Conservation (phyloP, 805 yeast genomes). For the Candida manassasensis region DNA sequence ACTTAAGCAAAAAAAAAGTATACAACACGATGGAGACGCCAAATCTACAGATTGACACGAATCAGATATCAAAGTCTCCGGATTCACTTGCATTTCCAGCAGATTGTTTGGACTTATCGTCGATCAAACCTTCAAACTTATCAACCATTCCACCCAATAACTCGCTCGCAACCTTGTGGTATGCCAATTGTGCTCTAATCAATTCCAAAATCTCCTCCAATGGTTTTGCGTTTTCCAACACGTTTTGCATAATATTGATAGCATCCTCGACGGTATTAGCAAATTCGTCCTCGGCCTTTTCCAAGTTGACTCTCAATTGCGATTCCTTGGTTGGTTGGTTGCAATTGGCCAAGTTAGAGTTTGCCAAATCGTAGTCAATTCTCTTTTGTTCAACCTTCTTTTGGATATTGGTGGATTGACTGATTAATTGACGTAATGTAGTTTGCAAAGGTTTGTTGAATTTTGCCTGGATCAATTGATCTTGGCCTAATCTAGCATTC, state of each 20-base stretch:
- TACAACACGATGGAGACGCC: too few species aligned
- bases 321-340: slow-evolving; percentile 55
- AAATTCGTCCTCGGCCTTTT: slow-evolving; percentile 82
- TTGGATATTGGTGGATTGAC: slow-evolving; percentile 64
- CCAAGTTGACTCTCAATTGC: slow-evolving; percentile 69
- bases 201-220: slow-evolving; percentile 63
- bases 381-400: slow-evolving; percentile 74
- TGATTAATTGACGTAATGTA: slow-evolving; percentile 55
- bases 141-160: slow-evolving; percentile 60
- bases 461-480: slow-evolving; percentile 61
- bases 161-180: slow-evolving; percentile 71
- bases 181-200: slow-evolving; percentile 74
- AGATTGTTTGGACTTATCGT: slow-evolving; percentile 29
- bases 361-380: slow-evolving; percentile 73
- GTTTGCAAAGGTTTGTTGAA: slow-evolving; percentile 65
- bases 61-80: slow-evolving; percentile 30
- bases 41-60: too few species aligned
- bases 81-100: slow-evolving; percentile 23
- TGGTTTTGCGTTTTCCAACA: slow-evolving; percentile 65
- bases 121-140: slow-evolving; percentile 56
- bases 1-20: slow-evolving; percentile 4
- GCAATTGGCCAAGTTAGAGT: slow-evolving; percentile 41
- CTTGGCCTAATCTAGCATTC: slow-evolving; percentile 79
- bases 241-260: slow-evolving; percentile 75
- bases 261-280: slow-evolving; percentile 89